These are phyloP conservation scores for Diaporthe sp. DNA, from an alignment of 2,329 filamentous ascomycete species.

Conservation along the genomic window DNA sequence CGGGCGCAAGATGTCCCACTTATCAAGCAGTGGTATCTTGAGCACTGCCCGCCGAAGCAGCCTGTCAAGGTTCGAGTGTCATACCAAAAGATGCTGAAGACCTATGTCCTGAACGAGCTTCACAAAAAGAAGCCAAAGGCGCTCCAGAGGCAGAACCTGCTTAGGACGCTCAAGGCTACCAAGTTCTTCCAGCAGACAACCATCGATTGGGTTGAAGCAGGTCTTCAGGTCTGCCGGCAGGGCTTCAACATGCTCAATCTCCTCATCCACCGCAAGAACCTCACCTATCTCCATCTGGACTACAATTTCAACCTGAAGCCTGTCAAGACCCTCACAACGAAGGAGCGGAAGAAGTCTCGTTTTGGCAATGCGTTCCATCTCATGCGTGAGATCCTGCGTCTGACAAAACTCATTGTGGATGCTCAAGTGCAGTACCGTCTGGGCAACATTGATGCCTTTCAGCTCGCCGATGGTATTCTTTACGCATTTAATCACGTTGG, in stretches of 20 bases:
- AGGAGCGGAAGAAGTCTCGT: slow-evolving; percentile 98
- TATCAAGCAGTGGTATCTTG: slow-evolving; percentile 98
- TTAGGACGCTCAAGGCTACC: slow-evolving; percentile 91
- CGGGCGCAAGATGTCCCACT: slow-evolving; percentile 96
- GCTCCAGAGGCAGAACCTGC: slow-evolving; percentile 92
- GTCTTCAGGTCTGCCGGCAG: slow-evolving; percentile 96
- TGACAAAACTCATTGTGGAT: slow-evolving; percentile 98
- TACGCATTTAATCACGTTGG: slow-evolving; percentile 99
- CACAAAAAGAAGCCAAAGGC: slow-evolving; percentile 97
- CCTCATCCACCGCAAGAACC: slow-evolving; percentile 96
- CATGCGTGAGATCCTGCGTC: slow-evolving; percentile 95
- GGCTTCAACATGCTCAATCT: slow-evolving; percentile 99
- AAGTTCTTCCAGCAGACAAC: slow-evolving; percentile 99
- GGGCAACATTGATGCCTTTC: slow-evolving; percentile 98
- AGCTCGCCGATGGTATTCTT: slow-evolving; percentile 97
- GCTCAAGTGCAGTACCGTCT: slow-evolving; percentile 98
- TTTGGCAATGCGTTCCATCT: slow-evolving; percentile 99
- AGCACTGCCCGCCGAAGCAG: slow-evolving; percentile 89
- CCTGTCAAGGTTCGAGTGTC: slow-evolving; percentile 98
- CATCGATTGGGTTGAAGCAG: slow-evolving; percentile 99
- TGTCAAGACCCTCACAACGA: slow-evolving; percentile 97
- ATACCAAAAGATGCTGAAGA: slow-evolving; percentile 97
- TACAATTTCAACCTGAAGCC: slow-evolving; percentile 99
- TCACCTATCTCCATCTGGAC: slow-evolving; percentile 97
- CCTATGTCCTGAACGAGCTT: slow-evolving; percentile 94